Conservation (phyloP, 2,329 filamentous ascomycete species). For the Xylariales sp. region DNA sequence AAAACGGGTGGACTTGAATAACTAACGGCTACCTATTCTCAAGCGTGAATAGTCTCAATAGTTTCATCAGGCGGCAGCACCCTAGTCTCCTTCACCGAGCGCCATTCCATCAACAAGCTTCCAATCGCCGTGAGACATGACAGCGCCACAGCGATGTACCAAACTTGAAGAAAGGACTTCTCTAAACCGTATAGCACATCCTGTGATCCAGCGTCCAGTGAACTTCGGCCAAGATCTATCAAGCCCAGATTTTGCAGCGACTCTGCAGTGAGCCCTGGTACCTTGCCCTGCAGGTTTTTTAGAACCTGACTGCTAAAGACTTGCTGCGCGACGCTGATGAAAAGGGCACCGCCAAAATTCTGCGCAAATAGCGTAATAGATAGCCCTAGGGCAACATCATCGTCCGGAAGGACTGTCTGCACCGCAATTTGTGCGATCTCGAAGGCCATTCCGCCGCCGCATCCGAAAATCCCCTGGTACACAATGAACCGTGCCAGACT, state of each 20-base stretch:
- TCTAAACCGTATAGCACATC: neutral
- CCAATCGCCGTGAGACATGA: neutral
- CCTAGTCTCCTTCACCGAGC: neutral
- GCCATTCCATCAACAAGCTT: neutral
- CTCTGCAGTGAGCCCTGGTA: neutral
- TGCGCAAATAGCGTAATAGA: conserved; percentile 36
- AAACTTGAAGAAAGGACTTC: neutral
- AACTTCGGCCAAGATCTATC: neutral
- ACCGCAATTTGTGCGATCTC: conserved; percentile 39
- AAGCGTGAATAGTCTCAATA: too few relatives aligned
- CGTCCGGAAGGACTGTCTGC: conserved; percentile 32
- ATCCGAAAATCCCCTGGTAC: conserved; percentile 39
- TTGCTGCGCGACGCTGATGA: conserved; percentile 34
- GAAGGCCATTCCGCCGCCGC: conserved; percentile 35
- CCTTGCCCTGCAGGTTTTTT: conserved; percentile 16
- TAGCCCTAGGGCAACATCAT: conserved; percentile 33
- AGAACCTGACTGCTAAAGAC: conserved; percentile 32
- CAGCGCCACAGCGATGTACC: neutral
- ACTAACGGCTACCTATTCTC: too few relatives aligned
- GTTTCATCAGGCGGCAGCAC: too few relatives aligned
- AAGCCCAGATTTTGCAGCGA: neutral
- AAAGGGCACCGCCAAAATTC: conserved; percentile 36
- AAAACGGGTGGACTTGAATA: too few relatives aligned
- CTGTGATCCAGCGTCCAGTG: neutral
- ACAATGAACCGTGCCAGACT: conserved; percentile 27